These are phyloP conservation scores for Diplodia sapinea DNA, from an alignment of 2,329 filamentous ascomycete genomes.

Conservation along the genomic window DNA sequence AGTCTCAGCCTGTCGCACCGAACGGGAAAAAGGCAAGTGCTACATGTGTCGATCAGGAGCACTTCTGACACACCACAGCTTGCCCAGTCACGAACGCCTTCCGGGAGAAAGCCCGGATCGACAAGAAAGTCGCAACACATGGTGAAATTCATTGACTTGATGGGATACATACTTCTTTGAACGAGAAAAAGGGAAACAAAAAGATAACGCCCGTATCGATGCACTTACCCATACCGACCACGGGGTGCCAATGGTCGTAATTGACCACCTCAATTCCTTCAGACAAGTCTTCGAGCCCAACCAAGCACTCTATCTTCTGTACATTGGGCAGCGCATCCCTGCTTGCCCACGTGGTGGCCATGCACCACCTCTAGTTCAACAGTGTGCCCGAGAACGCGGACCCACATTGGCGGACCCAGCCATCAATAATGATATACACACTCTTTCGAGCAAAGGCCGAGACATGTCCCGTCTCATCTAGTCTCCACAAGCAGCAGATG, in stretches of 20 bases:
- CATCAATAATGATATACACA: slow-evolving; percentile 3
- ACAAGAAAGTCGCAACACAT: slow-evolving; percentile 2
- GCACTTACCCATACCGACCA: background rate
- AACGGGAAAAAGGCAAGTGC: background rate
- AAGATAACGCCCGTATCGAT: slow-evolving; percentile 13
- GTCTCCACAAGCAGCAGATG: slow-evolving; percentile 92
- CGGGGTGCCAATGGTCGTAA: background rate
- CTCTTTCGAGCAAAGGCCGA: background rate
- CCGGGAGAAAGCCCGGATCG: background rate
- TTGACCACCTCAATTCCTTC: background rate
- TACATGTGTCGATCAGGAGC: background rate
- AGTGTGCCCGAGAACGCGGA: background rate
- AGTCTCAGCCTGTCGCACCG: slow-evolving; percentile 5
- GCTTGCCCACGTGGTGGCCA: background rate
- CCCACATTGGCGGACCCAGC: background rate
- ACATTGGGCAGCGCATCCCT: slow-evolving; percentile 1
- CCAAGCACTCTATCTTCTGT: slow-evolving; percentile 16
- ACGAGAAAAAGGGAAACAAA: background rate
- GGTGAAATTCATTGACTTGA: background rate
- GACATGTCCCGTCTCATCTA: slow-evolving; percentile 56
- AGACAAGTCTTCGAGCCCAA: background rate
- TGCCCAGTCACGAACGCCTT: background rate
- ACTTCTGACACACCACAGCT: background rate
- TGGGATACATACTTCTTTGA: background rate
- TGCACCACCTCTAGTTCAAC: background rate